A percentile compares a stretch with the other conserved stretches of the same genome.
phyloP scores from a whole-genome alignment of 352 stramenopile genomes.

The Phytophthora nicotianae region DNA sequence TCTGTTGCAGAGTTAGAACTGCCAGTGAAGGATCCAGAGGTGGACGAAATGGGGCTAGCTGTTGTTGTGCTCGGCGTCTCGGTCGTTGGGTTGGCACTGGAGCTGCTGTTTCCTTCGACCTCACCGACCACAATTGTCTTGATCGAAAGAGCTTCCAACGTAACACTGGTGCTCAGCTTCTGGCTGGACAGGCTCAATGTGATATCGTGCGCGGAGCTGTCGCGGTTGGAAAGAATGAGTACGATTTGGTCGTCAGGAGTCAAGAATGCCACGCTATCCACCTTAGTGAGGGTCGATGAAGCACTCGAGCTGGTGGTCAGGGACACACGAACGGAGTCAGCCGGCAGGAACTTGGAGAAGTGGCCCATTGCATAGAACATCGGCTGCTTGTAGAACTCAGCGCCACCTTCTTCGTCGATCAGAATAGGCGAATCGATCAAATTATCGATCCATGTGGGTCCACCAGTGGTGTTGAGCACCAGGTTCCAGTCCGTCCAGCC shows the following conservation, averaged over 20 bases:
- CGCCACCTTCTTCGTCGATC: constrained; percentile 54
- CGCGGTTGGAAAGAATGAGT: constrained; percentile 56
- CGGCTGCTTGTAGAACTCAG: constrained; percentile 82
- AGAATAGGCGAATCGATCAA: constrained; percentile 75
- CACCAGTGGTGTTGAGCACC: constrained; percentile 70
- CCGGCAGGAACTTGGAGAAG: constrained; percentile 71
- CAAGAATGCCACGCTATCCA: constrained; percentile 55
- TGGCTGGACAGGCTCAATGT: constrained; percentile 46
- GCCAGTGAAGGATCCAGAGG: constrained; percentile 1
- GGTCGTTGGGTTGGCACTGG: constrained; percentile 9
- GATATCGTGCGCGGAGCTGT: constrained; percentile 44
- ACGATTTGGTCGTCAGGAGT: constrained; percentile 55
- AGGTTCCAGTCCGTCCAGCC: constrained; percentile 92
- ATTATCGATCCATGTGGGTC: constrained; percentile 80
- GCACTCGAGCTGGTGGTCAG: constrained; percentile 34
- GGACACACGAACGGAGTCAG: constrained; percentile 52
- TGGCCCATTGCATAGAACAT: constrained; percentile 86
- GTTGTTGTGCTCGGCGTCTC: constrained; percentile 17
- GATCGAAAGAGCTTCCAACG: constrained; percentile 49
- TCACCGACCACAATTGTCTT: constrained; percentile 57
- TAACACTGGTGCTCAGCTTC: constrained; percentile 39
- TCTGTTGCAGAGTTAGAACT: constrained; percentile 18
- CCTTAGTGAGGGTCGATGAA: constrained; percentile 38
- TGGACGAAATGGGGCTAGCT: constrained; percentile 1
- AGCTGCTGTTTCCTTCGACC: constrained; percentile 24